Conservation (phyloP, 306 rosid genomes). For the Glycine tomentella region DNA sequence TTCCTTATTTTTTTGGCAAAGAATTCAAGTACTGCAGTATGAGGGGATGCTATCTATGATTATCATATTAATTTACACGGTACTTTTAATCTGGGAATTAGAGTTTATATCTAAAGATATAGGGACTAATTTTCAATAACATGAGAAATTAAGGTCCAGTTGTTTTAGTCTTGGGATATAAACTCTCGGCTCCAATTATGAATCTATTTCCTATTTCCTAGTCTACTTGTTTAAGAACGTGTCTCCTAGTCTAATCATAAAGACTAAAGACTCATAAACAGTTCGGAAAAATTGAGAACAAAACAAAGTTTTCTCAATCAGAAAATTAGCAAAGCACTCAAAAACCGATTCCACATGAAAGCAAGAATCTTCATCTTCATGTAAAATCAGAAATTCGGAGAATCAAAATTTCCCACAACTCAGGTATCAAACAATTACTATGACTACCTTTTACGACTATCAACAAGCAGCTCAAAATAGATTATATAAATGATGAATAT, state of each 20-base stretch:
- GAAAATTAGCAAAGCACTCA: background rate
- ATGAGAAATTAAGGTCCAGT: background rate
- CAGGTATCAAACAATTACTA: background rate
- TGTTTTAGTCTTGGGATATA: background rate
- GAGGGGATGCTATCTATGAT: background rate
- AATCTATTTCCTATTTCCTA: background rate
- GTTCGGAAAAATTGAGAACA: background rate
- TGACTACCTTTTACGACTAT: background rate
- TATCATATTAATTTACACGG: background rate
- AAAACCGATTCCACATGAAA: background rate
- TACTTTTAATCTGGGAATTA: background rate
- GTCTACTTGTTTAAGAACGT: too few species aligned
- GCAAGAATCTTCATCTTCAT: too few species aligned
- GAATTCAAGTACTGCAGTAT: background rate
- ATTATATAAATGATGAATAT: background rate
- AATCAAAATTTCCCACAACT: background rate
- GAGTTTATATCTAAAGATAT: background rate
- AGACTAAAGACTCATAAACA: background rate
- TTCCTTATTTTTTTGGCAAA: background rate
- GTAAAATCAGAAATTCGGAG: background rate
- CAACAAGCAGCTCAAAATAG: conserved; percentile 3
- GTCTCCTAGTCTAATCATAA: too few species aligned
- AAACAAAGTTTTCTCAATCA: background rate
- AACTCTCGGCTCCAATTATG: background rate
- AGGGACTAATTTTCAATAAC: background rate